A percentile compares a stretch with the other conserved stretches of the same genome.
Conservation (phyloP, 169 alveolate genomes). For the Plasmodium inui region DNA sequence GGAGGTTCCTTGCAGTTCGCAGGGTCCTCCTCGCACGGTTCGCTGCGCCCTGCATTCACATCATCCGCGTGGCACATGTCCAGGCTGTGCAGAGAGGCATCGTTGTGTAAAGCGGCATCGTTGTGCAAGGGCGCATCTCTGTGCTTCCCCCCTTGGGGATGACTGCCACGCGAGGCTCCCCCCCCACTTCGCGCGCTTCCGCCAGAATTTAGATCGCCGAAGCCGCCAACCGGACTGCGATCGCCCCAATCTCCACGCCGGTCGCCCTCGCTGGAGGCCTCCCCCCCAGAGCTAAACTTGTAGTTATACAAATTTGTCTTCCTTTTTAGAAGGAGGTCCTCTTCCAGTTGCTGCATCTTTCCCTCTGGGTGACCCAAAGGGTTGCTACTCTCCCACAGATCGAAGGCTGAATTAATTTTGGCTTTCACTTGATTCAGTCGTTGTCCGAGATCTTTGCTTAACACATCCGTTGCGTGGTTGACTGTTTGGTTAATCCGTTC, state of each 20-base stretch:
- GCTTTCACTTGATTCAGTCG: not conserved
- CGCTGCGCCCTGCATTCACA: not conserved
- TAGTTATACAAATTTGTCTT: slow-evolving; percentile 24
- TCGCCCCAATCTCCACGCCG: not conserved
- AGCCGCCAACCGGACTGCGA: not conserved
- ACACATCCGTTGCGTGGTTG: not conserved
- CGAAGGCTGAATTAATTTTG: slow-evolving; percentile 2
- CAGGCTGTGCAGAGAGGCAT: no score
- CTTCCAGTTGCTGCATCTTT: not conserved
- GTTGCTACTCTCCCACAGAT: slow-evolving; percentile 34
- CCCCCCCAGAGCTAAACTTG: not conserved
- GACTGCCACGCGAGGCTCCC: no score
- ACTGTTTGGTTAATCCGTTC: not conserved
- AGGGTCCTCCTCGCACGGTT: not conserved
- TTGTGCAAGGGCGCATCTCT: no score
- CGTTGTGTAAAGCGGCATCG: no score
- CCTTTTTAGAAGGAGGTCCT: not conserved
- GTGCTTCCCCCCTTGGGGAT: no score
- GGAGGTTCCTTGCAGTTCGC: not conserved
- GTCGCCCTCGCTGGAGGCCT: not conserved
- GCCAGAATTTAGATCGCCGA: not conserved
- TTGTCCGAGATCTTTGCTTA: not conserved
- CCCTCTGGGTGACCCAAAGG: not conserved
- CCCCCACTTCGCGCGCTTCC: no score
- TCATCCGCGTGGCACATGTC: no score